A percentile compares a stretch with the other conserved stretches of the same genome.
phyloP scores from a whole-genome alignment of 2,329 filamentous ascomycete species.

The Penicillium thymicola region DNA sequence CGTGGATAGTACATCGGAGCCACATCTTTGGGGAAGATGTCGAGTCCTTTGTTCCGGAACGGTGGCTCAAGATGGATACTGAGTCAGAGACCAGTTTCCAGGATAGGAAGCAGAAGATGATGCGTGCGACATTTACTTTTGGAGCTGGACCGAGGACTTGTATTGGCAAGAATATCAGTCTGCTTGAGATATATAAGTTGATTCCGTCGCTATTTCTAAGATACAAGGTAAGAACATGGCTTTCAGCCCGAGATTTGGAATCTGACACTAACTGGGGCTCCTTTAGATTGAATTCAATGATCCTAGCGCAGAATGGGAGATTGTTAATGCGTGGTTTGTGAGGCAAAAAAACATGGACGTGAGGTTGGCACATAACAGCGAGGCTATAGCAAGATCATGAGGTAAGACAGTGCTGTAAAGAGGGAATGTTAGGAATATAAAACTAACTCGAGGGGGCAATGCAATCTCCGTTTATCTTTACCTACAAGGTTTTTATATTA shows the following conservation, averaged over 20 bases:
- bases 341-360: background rate
- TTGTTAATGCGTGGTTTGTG: constrained; percentile 42
- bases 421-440: too few relatives aligned
- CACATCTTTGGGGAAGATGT: constrained; percentile 22
- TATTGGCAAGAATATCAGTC: constrained; percentile 54
- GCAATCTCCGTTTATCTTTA: background rate
- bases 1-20: constrained; percentile 30
- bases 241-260: background rate
- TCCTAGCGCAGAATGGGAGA: constrained; percentile 20
- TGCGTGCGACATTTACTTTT: constrained; percentile 37
- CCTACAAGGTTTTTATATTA: background rate
- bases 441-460: background rate
- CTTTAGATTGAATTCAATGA: constrained; percentile 17
- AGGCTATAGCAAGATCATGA: background rate
- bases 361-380: background rate
- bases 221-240: constrained; percentile 14
- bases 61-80: constrained; percentile 19
- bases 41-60: constrained; percentile 21
- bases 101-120: constrained; percentile 19
- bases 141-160: constrained; percentile 56
- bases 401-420: background rate
- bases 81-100: constrained; percentile 17
- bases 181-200: constrained; percentile 59
- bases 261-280: background rate
- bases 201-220: constrained; percentile 49